Base-by-base conservation (phyloP, 2,329 filamentous ascomycete genomes). In the Phialophora expanda region DNA sequence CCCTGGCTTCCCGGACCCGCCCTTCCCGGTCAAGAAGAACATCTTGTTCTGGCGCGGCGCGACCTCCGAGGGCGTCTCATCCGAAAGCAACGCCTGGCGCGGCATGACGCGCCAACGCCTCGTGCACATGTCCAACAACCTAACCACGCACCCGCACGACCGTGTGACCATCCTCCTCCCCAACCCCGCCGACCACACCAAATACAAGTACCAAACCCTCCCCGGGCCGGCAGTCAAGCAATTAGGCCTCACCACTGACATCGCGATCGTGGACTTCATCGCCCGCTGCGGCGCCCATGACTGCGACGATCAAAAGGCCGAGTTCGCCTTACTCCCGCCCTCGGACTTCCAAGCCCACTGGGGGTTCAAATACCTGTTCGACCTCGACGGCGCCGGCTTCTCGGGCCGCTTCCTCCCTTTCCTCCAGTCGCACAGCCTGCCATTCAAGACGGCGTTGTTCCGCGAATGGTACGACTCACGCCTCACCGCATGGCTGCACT, bases 401-500 rank as follows among this genome's bases (percentile, higher is more conserved):
- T 89, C 87, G 0, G 85, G 89, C 14, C 82, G 85, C 32, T 84
- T 92, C 70, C 77, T 91, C 9, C 84, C 85, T 0, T 88, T 89
- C 65, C 76, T 95, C 4, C 84, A 85, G 55, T 91, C 89, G 17
- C 80, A 81, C 68, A 88, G 85, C 56, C 82, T 93, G 4, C 90
- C 90, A 0, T 86, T 95, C 74, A 83, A 92, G 69, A 86, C 79
- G 0, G 87, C 87, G 0, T 81, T 94, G 6, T 94, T 93, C 76
- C 85, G 87, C 26, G 87, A 92, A 74, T 96, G 92, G 92, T 91
- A 89, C 76, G 89, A 91, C 65, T 87, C 89, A 57, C 86, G 92
- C 5, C 78, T 95, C 17, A 85, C 83, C 65, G 86, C 91, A 0
- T 96, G 91, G 91, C 80, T 89, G 53, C 91, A 96, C 75, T 95